These are phyloP conservation scores for Fusarium sp. DNA, from an alignment of 2,329 filamentous ascomycete genomes.

Conservation along the genomic window DNA sequence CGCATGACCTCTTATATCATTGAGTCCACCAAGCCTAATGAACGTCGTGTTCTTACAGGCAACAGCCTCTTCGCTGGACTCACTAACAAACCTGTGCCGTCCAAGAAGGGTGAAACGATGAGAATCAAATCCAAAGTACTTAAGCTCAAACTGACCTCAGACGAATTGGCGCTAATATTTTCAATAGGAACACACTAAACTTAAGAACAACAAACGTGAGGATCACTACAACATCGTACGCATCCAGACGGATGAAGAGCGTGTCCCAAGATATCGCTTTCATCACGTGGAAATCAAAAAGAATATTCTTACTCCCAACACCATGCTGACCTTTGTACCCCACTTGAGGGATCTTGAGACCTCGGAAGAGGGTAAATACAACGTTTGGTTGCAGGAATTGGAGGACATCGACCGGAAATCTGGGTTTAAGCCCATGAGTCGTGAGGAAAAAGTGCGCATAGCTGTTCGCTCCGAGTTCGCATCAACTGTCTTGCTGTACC, in stretches of 20 bases:
- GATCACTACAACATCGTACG: constrained; percentile 55
- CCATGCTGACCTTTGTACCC: constrained; percentile 69
- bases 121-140: constrained; percentile 64
- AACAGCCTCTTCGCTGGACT: constrained; percentile 62
- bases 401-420: constrained; percentile 68
- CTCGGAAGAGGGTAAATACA: constrained; percentile 66
- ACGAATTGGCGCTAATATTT: constrained; percentile 27
- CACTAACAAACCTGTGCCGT: constrained; percentile 49
- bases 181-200: constrained; percentile 56
- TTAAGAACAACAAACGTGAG: constrained; percentile 58
- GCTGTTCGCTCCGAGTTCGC: constrained; percentile 64
- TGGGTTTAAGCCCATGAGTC: constrained; percentile 65
- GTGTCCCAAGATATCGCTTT: constrained; percentile 69
- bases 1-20: constrained; percentile 59
- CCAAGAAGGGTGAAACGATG: constrained; percentile 55
- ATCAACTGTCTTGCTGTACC: constrained; percentile 62
- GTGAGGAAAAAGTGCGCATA: constrained; percentile 61
- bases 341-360: constrained; percentile 68
- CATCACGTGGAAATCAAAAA: constrained; percentile 70
- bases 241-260: constrained; percentile 61
- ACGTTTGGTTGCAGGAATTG: constrained; percentile 67
- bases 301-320: constrained; percentile 69
- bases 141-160: not conserved
- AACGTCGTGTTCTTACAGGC: constrained; percentile 55
- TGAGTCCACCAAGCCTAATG: constrained; percentile 55